phyloP scores from a whole-genome alignment of 1,284 basidiomycete genomes.

The Apiotrichum porosum region DNA sequence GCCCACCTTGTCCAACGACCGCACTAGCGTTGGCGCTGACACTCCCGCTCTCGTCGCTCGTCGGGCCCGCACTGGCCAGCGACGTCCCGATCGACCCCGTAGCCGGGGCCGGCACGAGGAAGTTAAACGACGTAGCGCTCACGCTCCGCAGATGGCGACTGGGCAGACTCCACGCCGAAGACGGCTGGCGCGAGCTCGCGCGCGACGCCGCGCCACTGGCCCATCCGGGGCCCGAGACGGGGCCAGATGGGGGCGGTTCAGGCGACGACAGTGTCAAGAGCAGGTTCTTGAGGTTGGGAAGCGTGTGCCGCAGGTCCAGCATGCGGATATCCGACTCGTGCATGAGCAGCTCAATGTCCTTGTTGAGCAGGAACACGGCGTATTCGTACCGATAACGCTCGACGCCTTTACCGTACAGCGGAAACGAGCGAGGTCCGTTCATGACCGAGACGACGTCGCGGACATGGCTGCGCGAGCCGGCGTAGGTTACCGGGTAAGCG shows the following conservation, averaged over 20 bases:
- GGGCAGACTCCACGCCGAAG: not conserved
- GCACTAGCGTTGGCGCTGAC: too few species aligned
- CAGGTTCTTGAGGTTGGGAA: slow-evolving; percentile 93
- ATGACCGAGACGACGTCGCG: slow-evolving; percentile 86
- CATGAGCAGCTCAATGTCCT: slow-evolving; percentile 95
- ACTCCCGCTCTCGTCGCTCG: not conserved
- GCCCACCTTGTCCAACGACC: not conserved
- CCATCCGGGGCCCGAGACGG: slow-evolving; percentile 14
- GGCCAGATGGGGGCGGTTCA: slow-evolving; percentile 20
- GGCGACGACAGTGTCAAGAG: slow-evolving; percentile 65
- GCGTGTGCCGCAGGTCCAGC: slow-evolving; percentile 87
- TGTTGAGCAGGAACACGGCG: slow-evolving; percentile 93
- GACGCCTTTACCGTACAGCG: slow-evolving; percentile 86
- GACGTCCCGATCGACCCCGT: not conserved
- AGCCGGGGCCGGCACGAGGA: too few species aligned
- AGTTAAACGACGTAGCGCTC: not conserved
- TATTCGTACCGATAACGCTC: slow-evolving; percentile 97
- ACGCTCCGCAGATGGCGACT: not conserved
- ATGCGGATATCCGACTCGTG: slow-evolving; percentile 76
- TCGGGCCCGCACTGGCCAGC: not conserved
- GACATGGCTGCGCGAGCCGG: slow-evolving; percentile 81
- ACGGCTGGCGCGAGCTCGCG: slow-evolving; percentile 9
- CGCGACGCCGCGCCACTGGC: slow-evolving; percentile 13
- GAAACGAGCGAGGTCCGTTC: slow-evolving; percentile 92
- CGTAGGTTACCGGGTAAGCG: slow-evolving; percentile 80